phyloP scores from a whole-genome alignment of 2,329 filamentous ascomycete genomes.

The Tolypocladium inflatum region DNA sequence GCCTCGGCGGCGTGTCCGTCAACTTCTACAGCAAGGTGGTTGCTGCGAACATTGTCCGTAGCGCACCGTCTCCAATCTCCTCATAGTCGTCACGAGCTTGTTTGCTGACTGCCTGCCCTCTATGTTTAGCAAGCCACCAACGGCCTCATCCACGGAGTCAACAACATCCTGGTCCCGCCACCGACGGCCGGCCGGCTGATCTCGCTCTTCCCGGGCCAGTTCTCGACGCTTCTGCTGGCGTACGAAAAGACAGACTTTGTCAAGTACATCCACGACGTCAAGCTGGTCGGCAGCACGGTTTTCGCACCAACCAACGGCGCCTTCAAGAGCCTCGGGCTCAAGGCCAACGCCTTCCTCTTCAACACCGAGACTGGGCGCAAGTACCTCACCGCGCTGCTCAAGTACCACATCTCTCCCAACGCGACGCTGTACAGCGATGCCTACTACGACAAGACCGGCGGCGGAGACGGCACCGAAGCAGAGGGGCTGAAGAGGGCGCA shows the following conservation, averaged over 20 bases:
- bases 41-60: conserved; percentile 57
- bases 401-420: conserved; percentile 69
- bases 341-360: conserved; percentile 79
- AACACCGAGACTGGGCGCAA: conserved; percentile 59
- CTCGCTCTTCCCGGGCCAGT: conserved; percentile 61
- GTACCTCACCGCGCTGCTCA: conserved; percentile 67
- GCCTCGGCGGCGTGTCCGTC: conserved; percentile 53
- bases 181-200: conserved; percentile 44
- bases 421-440: conserved; percentile 77
- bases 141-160: conserved; percentile 70
- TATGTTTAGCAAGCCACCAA: conserved; percentile 55
- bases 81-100: neutral
- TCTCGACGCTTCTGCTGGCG: conserved; percentile 70
- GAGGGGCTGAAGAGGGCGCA: conserved; percentile 30
- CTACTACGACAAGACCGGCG: conserved; percentile 44
- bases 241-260: conserved; percentile 65
- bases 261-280: conserved; percentile 45
- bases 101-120: conserved; percentile 1
- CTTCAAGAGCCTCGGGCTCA: conserved; percentile 64
- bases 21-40: conserved; percentile 72
- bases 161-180: conserved; percentile 68
- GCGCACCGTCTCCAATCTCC: neutral
- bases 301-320: conserved; percentile 77
- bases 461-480: conserved; percentile 14
- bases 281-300: conserved; percentile 56